These are phyloP conservation scores for Simplicillium sp. DNA, from an alignment of 2,329 filamentous ascomycete species.

Conservation along the genomic window DNA sequence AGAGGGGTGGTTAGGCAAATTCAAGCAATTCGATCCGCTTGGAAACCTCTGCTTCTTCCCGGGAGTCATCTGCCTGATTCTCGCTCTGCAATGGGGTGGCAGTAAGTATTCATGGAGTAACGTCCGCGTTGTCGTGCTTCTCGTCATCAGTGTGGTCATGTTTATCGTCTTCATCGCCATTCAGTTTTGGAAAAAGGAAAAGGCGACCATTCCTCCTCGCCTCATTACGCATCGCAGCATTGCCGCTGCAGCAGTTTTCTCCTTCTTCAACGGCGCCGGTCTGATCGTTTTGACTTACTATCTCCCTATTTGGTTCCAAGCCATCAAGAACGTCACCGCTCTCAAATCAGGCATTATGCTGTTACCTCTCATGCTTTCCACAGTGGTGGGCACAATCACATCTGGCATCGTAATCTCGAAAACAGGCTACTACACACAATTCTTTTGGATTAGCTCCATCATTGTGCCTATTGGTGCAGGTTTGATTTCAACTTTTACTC, in stretches of 20 bases:
- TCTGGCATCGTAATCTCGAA: conserved; percentile 16
- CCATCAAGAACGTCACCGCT: conserved; percentile 19
- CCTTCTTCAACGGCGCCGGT: conserved; percentile 6
- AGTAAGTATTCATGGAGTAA: conserved; percentile 20
- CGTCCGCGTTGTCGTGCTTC: conserved; percentile 20
- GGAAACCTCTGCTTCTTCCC: conserved; percentile 13
- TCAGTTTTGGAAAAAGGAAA: conserved; percentile 20
- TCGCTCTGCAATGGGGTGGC: conserved; percentile 36
- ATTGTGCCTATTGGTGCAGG: conserved; percentile 20
- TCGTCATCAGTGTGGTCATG: conserved; percentile 18
- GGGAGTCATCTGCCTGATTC: conserved; percentile 26
- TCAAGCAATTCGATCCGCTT: conserved; percentile 11
- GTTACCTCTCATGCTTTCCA: conserved; percentile 19
- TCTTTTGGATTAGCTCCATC: conserved; percentile 20
- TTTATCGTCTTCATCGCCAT: conserved; percentile 17
- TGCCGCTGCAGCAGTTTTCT: conserved; percentile 10
- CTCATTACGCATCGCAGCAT: conserved; percentile 24
- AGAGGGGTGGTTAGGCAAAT: background rate
- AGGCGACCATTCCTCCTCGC: conserved; percentile 24
- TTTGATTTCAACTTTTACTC: conserved; percentile 25
- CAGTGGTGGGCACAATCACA: conserved; percentile 16
- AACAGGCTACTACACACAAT: conserved; percentile 23
- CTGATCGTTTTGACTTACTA: conserved; percentile 21
- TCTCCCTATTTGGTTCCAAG: conserved; percentile 24
- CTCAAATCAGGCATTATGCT: conserved; percentile 21